phyloP scores from a whole-genome alignment of 495 filamentous ascomycete species.

The Aspergillus conjunctus region DNA sequence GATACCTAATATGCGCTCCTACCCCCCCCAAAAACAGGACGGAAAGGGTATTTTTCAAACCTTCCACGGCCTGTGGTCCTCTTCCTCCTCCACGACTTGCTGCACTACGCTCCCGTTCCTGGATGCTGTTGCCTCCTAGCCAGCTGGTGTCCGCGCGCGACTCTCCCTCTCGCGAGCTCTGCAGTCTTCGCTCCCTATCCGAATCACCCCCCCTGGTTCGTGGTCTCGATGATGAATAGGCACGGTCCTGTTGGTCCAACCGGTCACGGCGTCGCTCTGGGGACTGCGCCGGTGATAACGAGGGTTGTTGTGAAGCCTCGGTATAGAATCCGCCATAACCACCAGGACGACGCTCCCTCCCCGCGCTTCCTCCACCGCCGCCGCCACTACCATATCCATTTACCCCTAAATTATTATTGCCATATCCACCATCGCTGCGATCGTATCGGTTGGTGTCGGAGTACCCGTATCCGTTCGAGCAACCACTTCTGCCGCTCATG shows the following conservation, averaged over 20 bases:
- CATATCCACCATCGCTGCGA: conserved; percentile 41
- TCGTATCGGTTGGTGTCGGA: conserved; percentile 46
- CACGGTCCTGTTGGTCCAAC: conserved; percentile 34
- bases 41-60: conserved; percentile 27
- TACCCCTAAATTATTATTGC: conserved; percentile 33
- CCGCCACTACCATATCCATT: conserved; percentile 38
- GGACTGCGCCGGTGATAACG: conserved; percentile 33
- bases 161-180: conserved; percentile 32
- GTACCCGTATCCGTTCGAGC: conserved; percentile 50
- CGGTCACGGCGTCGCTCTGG: conserved; percentile 43
- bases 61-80: conserved; percentile 46
- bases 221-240: conserved; percentile 43
- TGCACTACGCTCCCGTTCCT: conserved; percentile 27
- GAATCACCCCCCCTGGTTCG: conserved; percentile 39
- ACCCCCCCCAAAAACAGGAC: neutral
- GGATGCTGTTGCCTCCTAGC: conserved; percentile 28
- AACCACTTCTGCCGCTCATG: conserved; percentile 48
- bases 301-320: conserved; percentile 37
- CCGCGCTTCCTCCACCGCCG: conserved; percentile 27
- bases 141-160: conserved; percentile 27
- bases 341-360: conserved; percentile 42
- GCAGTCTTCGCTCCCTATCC: conserved; percentile 33
- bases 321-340: conserved; percentile 50
- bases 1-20: neutral
- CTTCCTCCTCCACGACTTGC: conserved; percentile 12